Evolutionary conservation across 345 rosid species (phyloP).

Genomic region (Psidium guajava): DNA sequence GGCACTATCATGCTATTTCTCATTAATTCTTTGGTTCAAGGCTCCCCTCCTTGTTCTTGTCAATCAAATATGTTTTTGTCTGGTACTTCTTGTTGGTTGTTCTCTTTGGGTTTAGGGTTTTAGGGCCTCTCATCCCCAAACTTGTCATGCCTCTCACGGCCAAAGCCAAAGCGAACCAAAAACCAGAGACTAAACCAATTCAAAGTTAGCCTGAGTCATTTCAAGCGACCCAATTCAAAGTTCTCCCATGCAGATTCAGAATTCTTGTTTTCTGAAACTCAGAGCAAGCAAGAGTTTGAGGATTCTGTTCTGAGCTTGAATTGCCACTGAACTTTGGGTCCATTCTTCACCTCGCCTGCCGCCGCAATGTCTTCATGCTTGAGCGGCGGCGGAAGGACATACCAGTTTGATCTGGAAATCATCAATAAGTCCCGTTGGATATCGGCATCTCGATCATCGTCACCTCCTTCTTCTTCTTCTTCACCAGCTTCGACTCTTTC

Average conservation of each 20-base stretch:
- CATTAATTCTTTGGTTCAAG: not conserved
- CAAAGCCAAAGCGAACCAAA: not conserved
- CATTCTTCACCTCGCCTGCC: not conserved
- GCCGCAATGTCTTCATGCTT: conserved; percentile 59
- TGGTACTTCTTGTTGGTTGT: not conserved
- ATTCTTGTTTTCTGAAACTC: not conserved
- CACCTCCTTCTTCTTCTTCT: conserved; percentile 27
- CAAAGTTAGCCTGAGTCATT: not conserved
- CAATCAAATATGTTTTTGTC: not conserved
- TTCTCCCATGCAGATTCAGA: not conserved
- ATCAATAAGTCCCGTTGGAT: conserved; percentile 39
- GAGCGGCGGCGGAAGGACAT: conserved; percentile 62
- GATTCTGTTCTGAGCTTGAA: not conserved
- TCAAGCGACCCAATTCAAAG: not conserved
- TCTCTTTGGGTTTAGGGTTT: conserved; percentile 1
- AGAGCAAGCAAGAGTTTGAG: not conserved
- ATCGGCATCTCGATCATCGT: conserved; percentile 29
- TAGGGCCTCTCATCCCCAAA: not conserved
- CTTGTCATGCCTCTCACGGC: not conserved
- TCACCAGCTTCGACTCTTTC: conserved; percentile 91
- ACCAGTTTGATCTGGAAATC: conserved; percentile 69
- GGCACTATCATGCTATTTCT: not conserved
- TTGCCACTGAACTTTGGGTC: not conserved
- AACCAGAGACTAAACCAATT: not conserved
- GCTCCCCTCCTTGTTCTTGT: not conserved